Evolutionary conservation across 345 rosid genomes (phyloP).

Genomic region (Clausena lansium): DNA sequence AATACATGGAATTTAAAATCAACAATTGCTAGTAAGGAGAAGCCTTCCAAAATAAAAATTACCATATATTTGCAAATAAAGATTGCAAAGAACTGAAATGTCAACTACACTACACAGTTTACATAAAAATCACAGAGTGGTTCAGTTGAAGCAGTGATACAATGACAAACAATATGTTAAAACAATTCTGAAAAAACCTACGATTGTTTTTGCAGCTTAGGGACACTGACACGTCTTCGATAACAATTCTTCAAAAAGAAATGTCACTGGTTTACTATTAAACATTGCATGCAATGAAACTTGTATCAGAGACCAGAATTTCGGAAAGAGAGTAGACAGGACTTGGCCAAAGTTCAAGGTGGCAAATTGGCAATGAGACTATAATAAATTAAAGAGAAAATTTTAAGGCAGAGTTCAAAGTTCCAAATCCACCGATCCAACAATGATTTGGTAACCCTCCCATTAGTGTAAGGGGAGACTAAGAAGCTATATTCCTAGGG

Average conservation of each 20-base stretch:
- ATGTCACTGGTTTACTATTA: too few species aligned
- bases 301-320: too few species aligned
- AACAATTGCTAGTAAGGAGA: neutral
- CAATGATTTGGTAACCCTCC: neutral
- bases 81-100: neutral
- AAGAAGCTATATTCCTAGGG: neutral
- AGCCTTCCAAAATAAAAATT: neutral
- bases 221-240: neutral
- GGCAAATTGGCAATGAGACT: too few species aligned
- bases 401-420: neutral
- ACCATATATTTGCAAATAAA: neutral
- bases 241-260: neutral
- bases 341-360: too few species aligned
- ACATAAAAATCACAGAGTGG: neutral
- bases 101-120: neutral
- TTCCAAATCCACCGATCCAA: neutral
- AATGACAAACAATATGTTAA: neutral
- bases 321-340: too few species aligned
- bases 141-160: neutral
- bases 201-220: neutral
- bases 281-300: too few species aligned
- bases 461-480: neutral
- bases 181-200: neutral
- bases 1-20: neutral
- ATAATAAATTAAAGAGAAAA: neutral